Evolutionary conservation across 2,329 filamentous ascomycete species (phyloP).

Genomic region (Trichoderma afroharzianum): DNA sequence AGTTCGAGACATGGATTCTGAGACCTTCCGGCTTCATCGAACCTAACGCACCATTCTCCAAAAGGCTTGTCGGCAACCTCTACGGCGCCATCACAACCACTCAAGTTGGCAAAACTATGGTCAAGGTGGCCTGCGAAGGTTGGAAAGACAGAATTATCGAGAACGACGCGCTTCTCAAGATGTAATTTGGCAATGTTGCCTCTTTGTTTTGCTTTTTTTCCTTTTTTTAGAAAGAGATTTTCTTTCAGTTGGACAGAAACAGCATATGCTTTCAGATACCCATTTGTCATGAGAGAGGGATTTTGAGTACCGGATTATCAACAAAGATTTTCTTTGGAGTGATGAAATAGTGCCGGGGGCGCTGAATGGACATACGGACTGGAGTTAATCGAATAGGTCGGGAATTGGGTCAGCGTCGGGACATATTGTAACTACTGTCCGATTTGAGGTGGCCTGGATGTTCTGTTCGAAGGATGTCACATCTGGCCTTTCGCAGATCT

Average conservation of each 20-base stretch:
- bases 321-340: neutral
- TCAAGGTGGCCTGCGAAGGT: conserved; percentile 36
- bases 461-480: neutral
- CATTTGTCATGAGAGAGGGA: conserved; percentile 1
- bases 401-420: neutral
- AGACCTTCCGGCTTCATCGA: conserved; percentile 35
- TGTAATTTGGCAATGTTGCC: conserved; percentile 21
- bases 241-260: conserved; percentile 2
- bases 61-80: conserved; percentile 28
- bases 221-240: neutral
- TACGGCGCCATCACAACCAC: conserved; percentile 32
- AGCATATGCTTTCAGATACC: conserved; percentile 15
- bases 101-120: conserved; percentile 36
- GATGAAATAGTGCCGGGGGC: neutral
- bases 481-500: neutral
- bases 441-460: neutral
- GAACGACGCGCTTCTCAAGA: conserved; percentile 31
- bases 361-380: neutral
- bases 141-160: conserved; percentile 35
- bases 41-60: conserved; percentile 24
- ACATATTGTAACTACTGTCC: neutral
- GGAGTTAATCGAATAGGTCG: neutral
- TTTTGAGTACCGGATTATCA: neutral
- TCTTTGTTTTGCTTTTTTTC: neutral
- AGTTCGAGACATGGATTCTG: conserved; percentile 36